Conservation (phyloP, 257 asterid species). For the Nicotiana obtusifolia region DNA sequence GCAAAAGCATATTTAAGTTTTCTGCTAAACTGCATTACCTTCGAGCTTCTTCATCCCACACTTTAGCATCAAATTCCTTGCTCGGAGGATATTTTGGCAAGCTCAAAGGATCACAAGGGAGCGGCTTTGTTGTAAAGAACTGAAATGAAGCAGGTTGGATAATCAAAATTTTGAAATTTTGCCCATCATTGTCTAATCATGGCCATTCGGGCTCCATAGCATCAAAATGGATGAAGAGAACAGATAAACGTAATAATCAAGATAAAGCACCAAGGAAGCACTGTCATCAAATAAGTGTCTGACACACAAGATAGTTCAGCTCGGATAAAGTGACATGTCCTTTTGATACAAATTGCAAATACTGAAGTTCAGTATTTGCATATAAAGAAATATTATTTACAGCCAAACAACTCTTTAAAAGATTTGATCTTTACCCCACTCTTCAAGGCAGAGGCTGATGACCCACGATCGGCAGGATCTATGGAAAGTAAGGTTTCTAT, state of each 20-base stretch:
- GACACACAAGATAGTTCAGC: neutral
- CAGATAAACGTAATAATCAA: neutral
- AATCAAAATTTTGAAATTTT: neutral
- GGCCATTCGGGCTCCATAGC: neutral
- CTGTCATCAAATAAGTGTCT: neutral
- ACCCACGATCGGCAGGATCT: slow-evolving; percentile 89
- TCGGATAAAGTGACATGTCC: neutral
- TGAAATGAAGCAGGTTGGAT: slow-evolving; percentile 22
- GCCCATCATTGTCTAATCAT: neutral
- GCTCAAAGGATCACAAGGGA: slow-evolving; percentile 90
- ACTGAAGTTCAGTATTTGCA: too few relatives aligned
- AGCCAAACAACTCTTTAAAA: neutral
- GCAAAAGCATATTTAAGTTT: neutral
- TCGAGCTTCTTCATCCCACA: slow-evolving; percentile 93
- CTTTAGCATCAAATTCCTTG: slow-evolving; percentile 92
- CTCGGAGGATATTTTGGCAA: slow-evolving; percentile 96
- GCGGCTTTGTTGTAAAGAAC: slow-evolving; percentile 77
- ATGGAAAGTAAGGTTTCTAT: slow-evolving; percentile 72
- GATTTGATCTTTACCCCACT: slow-evolving; percentile 50
- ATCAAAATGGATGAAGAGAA: neutral
- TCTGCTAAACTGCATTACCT: slow-evolving; percentile 31
- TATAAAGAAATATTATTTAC: too few relatives aligned
- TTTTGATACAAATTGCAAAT: neutral
- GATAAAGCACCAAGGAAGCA: neutral
- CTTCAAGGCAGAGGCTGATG: slow-evolving; percentile 82